Evolutionary conservation across 192 early-diverging fungal species (phyloP).

Genomic region (Coemansia sp.): DNA sequence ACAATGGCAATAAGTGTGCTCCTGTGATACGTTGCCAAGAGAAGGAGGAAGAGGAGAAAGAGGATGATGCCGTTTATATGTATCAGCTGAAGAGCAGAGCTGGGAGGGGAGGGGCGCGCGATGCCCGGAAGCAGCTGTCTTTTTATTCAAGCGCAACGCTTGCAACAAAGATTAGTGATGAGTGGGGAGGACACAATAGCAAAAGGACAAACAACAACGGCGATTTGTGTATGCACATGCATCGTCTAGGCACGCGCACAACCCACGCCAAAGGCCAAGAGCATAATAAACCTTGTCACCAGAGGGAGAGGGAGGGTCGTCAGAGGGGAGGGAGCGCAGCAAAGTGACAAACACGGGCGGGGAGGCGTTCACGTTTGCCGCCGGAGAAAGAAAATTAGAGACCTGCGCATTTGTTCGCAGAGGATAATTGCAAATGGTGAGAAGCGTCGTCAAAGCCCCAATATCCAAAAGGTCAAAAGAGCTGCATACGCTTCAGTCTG

Average conservation of each 20-base stretch:
- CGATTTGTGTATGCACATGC: conserved; percentile 3
- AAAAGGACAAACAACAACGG: conserved; percentile 5
- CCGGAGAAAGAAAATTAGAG: conserved; percentile 2
- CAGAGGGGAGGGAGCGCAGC: too few species aligned
- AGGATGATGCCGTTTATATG: not conserved
- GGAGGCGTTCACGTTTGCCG: conserved; percentile 1
- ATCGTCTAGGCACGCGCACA: not conserved
- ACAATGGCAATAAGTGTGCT: not conserved
- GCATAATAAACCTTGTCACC: not conserved
- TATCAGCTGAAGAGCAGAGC: not conserved
- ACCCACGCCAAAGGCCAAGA: not conserved
- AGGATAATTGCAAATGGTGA: not conserved
- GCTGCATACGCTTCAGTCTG: too few species aligned
- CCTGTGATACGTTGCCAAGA: not conserved
- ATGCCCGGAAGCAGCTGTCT: too few species aligned
- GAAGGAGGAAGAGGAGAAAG: too few species aligned
- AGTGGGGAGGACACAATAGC: conserved; percentile 4
- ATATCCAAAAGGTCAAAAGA: not conserved
- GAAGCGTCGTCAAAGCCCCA: not conserved
- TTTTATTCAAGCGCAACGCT: conserved; percentile 4
- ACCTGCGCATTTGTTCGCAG: too few species aligned
- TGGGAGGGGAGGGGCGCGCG: too few species aligned
- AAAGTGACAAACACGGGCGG: not conserved
- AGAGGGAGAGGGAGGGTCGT: not conserved
- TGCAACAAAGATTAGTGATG: not conserved